These are phyloP conservation scores for Penicillium corylophilum DNA, from an alignment of 2,329 filamentous ascomycete genomes.

Conservation along the genomic window DNA sequence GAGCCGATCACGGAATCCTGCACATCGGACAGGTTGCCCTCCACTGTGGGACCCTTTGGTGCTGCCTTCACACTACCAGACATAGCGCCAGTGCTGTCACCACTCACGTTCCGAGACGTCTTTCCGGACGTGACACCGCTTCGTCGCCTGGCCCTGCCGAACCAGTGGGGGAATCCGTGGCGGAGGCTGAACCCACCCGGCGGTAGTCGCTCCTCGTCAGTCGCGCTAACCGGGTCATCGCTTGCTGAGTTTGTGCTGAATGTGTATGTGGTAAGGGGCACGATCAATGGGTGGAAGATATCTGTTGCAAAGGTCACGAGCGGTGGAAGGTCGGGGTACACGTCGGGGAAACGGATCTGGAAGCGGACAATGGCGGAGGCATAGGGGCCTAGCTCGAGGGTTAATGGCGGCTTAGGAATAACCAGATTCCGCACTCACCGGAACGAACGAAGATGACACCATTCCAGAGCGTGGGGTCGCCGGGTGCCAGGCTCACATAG, in stretches of 20 bases:
- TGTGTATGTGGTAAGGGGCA: constrained; percentile 90
- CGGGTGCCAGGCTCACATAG: constrained; percentile 80
- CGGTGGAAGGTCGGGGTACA: constrained; percentile 76
- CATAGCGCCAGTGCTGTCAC: constrained; percentile 31
- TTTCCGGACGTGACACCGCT: constrained; percentile 36
- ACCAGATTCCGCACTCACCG: constrained; percentile 54
- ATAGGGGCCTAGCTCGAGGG: constrained; percentile 69
- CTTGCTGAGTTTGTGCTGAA: constrained; percentile 78
- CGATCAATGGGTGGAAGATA: constrained; percentile 91
- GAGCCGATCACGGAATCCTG: background rate
- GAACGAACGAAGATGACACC: constrained; percentile 89
- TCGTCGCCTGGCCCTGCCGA: constrained; percentile 57
- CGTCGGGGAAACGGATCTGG: constrained; percentile 79
- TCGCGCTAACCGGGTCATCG: constrained; percentile 75
- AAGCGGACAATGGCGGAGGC: constrained; percentile 83
- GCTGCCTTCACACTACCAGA: constrained; percentile 1
- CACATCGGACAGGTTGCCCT: background rate
- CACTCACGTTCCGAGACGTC: constrained; percentile 46
- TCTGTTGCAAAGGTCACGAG: constrained; percentile 86
- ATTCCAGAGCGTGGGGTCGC: constrained; percentile 78
- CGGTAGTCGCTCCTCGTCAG: constrained; percentile 77
- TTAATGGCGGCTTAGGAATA: background rate
- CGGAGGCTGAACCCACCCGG: constrained; percentile 87
- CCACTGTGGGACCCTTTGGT: background rate
- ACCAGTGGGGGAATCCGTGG: constrained; percentile 91